phyloP scores from a whole-genome alignment of 108 stramenopile species.

The Poteriospumella lacustris region DNA sequence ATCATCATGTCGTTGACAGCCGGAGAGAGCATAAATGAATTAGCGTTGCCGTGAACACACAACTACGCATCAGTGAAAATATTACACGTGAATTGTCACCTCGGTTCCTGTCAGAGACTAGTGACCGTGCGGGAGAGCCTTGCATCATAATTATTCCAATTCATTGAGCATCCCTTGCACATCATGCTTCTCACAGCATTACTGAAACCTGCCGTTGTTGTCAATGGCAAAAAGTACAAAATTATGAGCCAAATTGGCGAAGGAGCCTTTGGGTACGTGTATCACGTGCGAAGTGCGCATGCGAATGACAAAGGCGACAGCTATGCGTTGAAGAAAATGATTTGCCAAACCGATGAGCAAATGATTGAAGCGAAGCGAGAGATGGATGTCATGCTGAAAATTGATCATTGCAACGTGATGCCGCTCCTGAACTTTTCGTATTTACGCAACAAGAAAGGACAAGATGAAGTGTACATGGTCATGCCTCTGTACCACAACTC shows the following conservation, averaged over 20 bases:
- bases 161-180: too few relatives aligned
- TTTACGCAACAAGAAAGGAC: not conserved
- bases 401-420: not conserved
- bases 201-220: not conserved
- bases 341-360: slow-evolving; percentile 19
- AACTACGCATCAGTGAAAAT: too few relatives aligned
- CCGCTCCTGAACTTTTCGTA: not conserved
- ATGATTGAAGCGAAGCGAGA: not conserved
- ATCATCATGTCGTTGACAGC: too few relatives aligned
- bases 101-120: too few relatives aligned
- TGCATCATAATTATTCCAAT: too few relatives aligned
- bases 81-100: too few relatives aligned
- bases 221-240: slow-evolving; percentile 9
- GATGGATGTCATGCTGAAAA: not conserved
- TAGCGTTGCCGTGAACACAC: too few relatives aligned
- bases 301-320: not conserved
- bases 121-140: too few relatives aligned
- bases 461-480: not conserved
- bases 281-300: slow-evolving; percentile 42
- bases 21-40: too few relatives aligned
- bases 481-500: not conserved
- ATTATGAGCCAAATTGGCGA: slow-evolving; percentile 67
- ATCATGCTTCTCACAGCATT: not conserved
- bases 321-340: slow-evolving; percentile 25
- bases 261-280: slow-evolving; percentile 90